Evolutionary conservation across 1,139 yeast species (phyloP).

Genomic region (Eremothecium cymbalariae): DNA sequence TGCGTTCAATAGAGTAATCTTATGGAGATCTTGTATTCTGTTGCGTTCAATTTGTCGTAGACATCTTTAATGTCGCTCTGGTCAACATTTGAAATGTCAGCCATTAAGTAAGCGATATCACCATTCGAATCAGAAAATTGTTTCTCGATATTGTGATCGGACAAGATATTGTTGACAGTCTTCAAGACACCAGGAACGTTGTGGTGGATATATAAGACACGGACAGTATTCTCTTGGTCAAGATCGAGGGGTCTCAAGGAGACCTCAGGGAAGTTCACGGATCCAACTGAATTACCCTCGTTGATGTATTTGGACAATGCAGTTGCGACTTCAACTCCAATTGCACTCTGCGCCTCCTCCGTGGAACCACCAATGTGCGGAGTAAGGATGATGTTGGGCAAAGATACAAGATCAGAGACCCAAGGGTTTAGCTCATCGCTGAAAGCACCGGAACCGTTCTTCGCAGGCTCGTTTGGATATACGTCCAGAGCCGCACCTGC

Average conservation of each 20-base stretch:
- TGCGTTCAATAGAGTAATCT: slow-evolving; percentile 82
- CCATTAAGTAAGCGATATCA: slow-evolving; percentile 95
- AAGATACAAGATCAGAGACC: slow-evolving; percentile 72
- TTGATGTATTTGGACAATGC: slow-evolving; percentile 85
- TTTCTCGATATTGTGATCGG: slow-evolving; percentile 93
- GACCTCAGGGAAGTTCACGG: slow-evolving; percentile 99
- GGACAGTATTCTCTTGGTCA: slow-evolving; percentile 81
- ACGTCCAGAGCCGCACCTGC: slow-evolving; percentile 99
- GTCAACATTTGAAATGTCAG: slow-evolving; percentile 87
- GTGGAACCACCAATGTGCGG: slow-evolving; percentile 99
- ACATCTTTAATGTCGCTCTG: slow-evolving; percentile 73
- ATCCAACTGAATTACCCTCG: slow-evolving; percentile 93
- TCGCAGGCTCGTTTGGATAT: slow-evolving; percentile 95
- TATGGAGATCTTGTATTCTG: slow-evolving; percentile 86
- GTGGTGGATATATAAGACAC: slow-evolving; percentile 93
- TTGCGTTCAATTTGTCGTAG: slow-evolving; percentile 79
- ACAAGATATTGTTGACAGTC: slow-evolving; percentile 91
- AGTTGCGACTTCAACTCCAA: slow-evolving; percentile 89
- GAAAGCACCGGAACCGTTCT: slow-evolving; percentile 83
- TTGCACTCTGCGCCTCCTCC: slow-evolving; percentile 97
- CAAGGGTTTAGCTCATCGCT: slow-evolving; percentile 65
- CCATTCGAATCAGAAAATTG: slow-evolving; percentile 96
- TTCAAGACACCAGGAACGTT: slow-evolving; percentile 98
- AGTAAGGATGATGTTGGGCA: slow-evolving; percentile 84
- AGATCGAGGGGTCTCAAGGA: slow-evolving; percentile 79